Percentiles rank a stretch among this genome's conserved stretches.
Conservation (phyloP, 441 rosid genomes). For the Pelargonium cotyledonis region DNA sequence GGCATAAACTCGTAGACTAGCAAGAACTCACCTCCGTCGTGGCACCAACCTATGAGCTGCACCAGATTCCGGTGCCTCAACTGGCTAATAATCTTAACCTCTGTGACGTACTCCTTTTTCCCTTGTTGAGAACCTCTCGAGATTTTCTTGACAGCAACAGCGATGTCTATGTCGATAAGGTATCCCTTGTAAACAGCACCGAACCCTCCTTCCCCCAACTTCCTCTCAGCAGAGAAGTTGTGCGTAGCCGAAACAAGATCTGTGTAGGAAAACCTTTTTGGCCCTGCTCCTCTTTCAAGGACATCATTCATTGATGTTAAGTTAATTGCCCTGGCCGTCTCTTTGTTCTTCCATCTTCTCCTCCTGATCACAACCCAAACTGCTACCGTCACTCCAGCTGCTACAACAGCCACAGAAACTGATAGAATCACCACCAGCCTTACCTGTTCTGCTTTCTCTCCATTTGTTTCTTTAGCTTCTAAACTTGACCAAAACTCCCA, state of each 20-base stretch:
- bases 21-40: slow-evolving; percentile 30
- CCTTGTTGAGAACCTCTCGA: slow-evolving; percentile 39
- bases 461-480: slow-evolving; percentile 4
- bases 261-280: slow-evolving; percentile 35
- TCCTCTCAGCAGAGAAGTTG: slow-evolving; percentile 36
- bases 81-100: slow-evolving; percentile 38
- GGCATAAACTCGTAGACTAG: slow-evolving; percentile 43
- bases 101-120: slow-evolving; percentile 33
- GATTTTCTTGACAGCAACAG: slow-evolving; percentile 35
- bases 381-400: not conserved
- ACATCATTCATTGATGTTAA: slow-evolving; percentile 33
- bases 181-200: slow-evolving; percentile 45
- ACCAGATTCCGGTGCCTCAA: slow-evolving; percentile 42
- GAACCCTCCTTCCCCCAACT: slow-evolving; percentile 55
- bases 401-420: slow-evolving; percentile 14
- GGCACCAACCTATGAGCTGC: slow-evolving; percentile 45
- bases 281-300: slow-evolving; percentile 47
- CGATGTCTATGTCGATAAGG: slow-evolving; percentile 21
- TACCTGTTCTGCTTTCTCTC: not conserved
- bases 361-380: slow-evolving; percentile 9
- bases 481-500: slow-evolving; percentile 40
- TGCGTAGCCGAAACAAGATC: slow-evolving; percentile 36
- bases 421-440: slow-evolving; percentile 1
- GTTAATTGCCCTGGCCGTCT: not conserved
- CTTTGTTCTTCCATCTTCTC: slow-evolving; percentile 1